phyloP scores from a whole-genome alignment of 441 rosid species.

The Erodium chrysanthum region DNA sequence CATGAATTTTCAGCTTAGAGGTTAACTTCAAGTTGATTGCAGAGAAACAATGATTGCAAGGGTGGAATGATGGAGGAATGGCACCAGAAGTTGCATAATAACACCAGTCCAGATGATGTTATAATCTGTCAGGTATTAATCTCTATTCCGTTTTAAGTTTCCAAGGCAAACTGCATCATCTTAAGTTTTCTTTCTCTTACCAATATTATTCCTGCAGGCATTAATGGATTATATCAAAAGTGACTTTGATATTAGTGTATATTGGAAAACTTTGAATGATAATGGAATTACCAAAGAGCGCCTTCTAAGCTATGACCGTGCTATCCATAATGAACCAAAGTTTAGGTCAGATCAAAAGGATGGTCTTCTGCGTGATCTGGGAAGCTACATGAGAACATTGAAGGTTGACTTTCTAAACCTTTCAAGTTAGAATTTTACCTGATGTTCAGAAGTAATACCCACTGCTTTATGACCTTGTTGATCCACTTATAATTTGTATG shows the following conservation, averaged over 20 bases:
- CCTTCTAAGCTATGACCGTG: conserved; percentile 95
- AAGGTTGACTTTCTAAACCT: conserved; percentile 46
- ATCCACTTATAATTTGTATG: conserved; percentile 21
- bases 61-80: conserved; percentile 99
- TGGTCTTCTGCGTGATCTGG: conserved; percentile 84
- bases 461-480: neutral
- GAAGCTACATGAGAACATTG: conserved; percentile 87
- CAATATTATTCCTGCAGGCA: conserved; percentile 49
- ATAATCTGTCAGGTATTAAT: conserved; percentile 82
- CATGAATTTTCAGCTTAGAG: conserved; percentile 16
- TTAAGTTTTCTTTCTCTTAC: conserved; percentile 14
- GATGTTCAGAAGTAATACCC: neutral
- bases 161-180: conserved; percentile 9
- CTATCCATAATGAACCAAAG: conserved; percentile 75
- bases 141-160: conserved; percentile 16
- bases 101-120: conserved; percentile 98
- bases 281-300: conserved; percentile 90
- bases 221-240: conserved; percentile 63
- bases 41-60: conserved; percentile 95
- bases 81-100: conserved; percentile 98
- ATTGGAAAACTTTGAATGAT: conserved; percentile 94
- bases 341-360: conserved; percentile 75
- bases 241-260: conserved; percentile 71
- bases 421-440: conserved; percentile 11
- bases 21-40: conserved; percentile 24